Evolutionary conservation across 257 asterid species (phyloP), one percentile per base, ranked within the genome.

Genomic region (Marsdenia floribunda): DNA sequence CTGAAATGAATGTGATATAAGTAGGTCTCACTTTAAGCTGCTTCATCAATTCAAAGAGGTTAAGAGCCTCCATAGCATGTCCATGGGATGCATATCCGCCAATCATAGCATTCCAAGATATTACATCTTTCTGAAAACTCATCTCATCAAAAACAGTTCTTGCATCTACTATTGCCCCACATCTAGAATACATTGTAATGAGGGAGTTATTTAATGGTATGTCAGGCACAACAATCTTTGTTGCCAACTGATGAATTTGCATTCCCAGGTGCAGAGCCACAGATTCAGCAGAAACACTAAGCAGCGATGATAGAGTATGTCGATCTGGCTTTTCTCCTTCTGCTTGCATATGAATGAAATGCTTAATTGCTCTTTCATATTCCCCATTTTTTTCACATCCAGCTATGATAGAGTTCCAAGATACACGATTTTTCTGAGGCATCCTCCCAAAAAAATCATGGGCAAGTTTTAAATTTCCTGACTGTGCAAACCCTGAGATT

Each of bases 81-180:
- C 96, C 95, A 77, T 87, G 95, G 40, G 90, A 82, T 57, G 96
- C 98, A 70, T 86, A 90, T 63, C 93, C 98, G 16, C 97, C 97
- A 1, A 93, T 87, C 95, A 92, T 90, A 2, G 98, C 96, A 63
- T 93, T 93, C 96, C 97, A 93, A 22, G 97, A 91, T 85, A 90
- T 87, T 15, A 90, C 91, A 19, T 88, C 88, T 79, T 83, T 91
- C 60, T 72, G 85, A 61, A 73, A 79, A 72, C 79, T 76, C 90
- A 87, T 88, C 55, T 81, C 91, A 66, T 83, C 75, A 83, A 93
- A 93, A 58, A 87, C 77, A 22, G 83, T 72, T 76, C 80, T 83
- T n/a, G 96, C 96, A 77, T 88, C 97, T n/a, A 75, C 50, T 80
- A 93, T 91, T 33, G 82, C 85, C 73, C 98, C 98, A 81, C 96